Evolutionary conservation across 257 asterid genomes (phyloP).

Genomic region (Solanum gracilifrons): DNA sequence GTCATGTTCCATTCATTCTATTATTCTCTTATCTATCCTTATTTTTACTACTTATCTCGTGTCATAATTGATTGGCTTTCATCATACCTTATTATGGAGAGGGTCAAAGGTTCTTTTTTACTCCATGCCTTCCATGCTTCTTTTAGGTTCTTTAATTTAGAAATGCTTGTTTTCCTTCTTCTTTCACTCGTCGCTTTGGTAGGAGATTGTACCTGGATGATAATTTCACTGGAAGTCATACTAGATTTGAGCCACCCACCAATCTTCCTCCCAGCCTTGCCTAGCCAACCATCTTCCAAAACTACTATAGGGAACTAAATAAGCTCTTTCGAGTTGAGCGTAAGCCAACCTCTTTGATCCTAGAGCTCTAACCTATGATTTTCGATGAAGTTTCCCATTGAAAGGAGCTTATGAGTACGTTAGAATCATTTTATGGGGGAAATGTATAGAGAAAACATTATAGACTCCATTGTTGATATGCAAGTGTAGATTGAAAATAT

Average conservation of each 20-base stretch:
- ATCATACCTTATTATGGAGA: neutral
- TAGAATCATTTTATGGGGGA: neutral
- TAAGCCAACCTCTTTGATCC: neutral
- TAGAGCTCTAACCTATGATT: too few species aligned
- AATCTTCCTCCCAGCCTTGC: neutral
- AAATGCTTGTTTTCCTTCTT: neutral
- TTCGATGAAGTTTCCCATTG: neutral
- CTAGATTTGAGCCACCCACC: neutral
- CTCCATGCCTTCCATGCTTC: neutral
- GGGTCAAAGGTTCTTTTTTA: neutral
- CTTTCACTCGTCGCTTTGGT: neutral
- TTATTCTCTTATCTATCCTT: neutral
- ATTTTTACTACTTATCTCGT: neutral
- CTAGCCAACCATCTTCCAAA: neutral
- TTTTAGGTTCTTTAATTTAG: neutral
- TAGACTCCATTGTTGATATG: too few species aligned
- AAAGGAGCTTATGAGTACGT: neutral
- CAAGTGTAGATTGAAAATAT: neutral
- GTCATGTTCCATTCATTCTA: neutral
- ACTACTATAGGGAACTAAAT: neutral
- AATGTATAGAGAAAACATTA: neutral
- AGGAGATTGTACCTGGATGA: neutral
- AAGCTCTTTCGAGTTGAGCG: neutral
- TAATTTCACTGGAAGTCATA: too few species aligned
- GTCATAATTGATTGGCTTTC: neutral